phyloP scores from a whole-genome alignment of 495 filamentous ascomycete species.

The Hypoxylon cercidicola region DNA sequence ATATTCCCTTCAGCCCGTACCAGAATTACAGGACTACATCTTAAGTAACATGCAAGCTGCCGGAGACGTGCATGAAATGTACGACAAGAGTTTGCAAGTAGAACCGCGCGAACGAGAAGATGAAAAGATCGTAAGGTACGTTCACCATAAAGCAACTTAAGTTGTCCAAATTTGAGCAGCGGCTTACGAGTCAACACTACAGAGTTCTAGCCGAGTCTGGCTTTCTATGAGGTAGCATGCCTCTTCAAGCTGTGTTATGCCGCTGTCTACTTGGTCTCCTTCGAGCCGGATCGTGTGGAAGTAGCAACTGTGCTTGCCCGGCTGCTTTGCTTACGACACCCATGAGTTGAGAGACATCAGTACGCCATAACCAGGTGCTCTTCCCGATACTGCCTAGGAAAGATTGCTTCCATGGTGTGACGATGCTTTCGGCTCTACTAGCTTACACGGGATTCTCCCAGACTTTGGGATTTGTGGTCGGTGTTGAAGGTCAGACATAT shows the following conservation, averaged over 20 bases:
- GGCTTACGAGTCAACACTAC: slow-evolving; percentile 8
- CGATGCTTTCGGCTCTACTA: background rate
- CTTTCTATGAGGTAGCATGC: slow-evolving; percentile 51
- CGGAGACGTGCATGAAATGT: slow-evolving; percentile 98
- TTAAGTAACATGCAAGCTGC: slow-evolving; percentile 92
- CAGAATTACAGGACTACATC: slow-evolving; percentile 96
- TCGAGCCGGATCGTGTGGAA: slow-evolving; percentile 6
- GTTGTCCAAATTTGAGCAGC: background rate
- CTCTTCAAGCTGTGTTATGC: slow-evolving; percentile 9
- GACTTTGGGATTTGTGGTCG: slow-evolving; percentile 13
- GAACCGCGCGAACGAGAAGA: slow-evolving; percentile 97
- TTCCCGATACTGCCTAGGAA: background rate
- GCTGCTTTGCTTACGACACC: slow-evolving; percentile 10
- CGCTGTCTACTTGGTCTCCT: slow-evolving; percentile 1
- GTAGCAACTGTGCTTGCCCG: slow-evolving; percentile 13
- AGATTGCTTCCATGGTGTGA: slow-evolving; percentile 2
- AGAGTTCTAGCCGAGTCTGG: slow-evolving; percentile 61
- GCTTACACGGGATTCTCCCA: slow-evolving; percentile 1
- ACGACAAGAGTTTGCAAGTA: slow-evolving; percentile 89
- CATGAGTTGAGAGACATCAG: slow-evolving; percentile 9
- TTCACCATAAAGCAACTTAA: slow-evolving; percentile 15
- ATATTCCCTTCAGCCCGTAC: slow-evolving; percentile 87
- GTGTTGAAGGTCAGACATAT: background rate
- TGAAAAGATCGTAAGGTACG: slow-evolving; percentile 75
- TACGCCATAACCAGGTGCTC: background rate